Evolutionary conservation across 108 stramenopile genomes (phyloP), one percentile per base, ranked within the genome.

Genomic region (Hondaea fermentalgiana): DNA sequence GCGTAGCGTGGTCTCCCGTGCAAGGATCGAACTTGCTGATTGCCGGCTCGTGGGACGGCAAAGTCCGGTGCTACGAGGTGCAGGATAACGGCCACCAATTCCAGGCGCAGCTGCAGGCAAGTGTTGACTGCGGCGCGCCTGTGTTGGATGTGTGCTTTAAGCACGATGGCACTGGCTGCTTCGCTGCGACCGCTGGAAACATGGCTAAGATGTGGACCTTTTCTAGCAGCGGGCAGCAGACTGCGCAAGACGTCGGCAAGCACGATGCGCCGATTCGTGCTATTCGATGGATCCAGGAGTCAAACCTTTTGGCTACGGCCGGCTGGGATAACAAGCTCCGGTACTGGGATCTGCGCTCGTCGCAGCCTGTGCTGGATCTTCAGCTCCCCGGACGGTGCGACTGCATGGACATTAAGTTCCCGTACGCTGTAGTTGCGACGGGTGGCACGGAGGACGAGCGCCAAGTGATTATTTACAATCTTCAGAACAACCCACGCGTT

Each of bases 291-390:
- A 72, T 96, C 43, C 92, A 92, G 42, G 89, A 92, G 16, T 91
- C 89, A 21, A 94, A 95, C 59, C 44, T 96, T 60, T 94, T 98
- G 44, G 95, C 97, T 4, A 95, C 94, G 44, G 97, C 96, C 14
- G 91, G 92, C 25, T 95, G 93, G 92, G 95, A 95, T 72, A 93
- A 95, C 92, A 72, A 88, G 83, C 89, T 98, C 71, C 95, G 95
- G 92, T 96, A 96, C 89, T 98, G 98, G 98, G 97, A 98, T 89
- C 90, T 91, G 3, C 94, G 97, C 47, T 90, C 88, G 59, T 96
- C 95, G 28, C 96, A 93, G 69, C 96, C 98, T 4, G 96, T 91
- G 10, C 95, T 94, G 16, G 88, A 87, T 5, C 90, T 97, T 43
- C 94, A 95, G 42, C 88, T 97, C 58, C 96, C 96, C 14, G 97